Base-by-base conservation (phyloP, 768 basidiomycete genomes). In the Coprinellus micaceus region DNA sequence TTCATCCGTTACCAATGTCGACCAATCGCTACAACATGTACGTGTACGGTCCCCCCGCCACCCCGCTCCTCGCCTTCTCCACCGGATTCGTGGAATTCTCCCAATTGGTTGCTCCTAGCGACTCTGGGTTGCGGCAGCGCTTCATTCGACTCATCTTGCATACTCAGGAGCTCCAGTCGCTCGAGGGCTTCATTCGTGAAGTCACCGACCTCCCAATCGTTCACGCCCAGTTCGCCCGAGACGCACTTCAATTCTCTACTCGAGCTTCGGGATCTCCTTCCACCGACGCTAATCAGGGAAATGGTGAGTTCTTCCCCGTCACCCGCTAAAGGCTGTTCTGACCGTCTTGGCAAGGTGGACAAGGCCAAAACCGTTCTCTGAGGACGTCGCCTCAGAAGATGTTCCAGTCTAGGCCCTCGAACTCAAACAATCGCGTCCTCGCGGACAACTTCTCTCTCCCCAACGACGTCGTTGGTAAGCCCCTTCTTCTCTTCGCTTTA, bases 131-230 rank as follows among this genome's bases (percentile, higher is more conserved):
- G 7, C 21, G 6, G 1, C 58, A 59, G 15, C 48, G 55, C 10
- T 41, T n/a, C 7, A 2, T 59, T 17, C 17, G 12, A 10, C 39
- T 40, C 22, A 54, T 50, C 9, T 22, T 55, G 1, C 58, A 54
- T 30, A 26, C 53, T 17, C 53, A 54, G 24, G 53, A 59, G 48
- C 46, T 36, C 26, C 41, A 55, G 50, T 39, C 54, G 0, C 37
- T 59, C 13, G 21, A 21, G 4, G 53, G n/a, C 0, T 59, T 40
- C 22, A n/a, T 59, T 22, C 45, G 48, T 33, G 51, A 36, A 41
- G 44, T 37, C 3, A 54, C 45, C n/a, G 48, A 25, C 1, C 41
- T 25, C 4, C 1, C 5, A 6, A 22, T 11, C 2, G 13, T 55
- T 2, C 48, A 45, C 21, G 54, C 40, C 4, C 47, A 59, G 6